Base-by-base conservation (phyloP, 768 basidiomycete genomes). In the Xerocomus potaroensis region DNA sequence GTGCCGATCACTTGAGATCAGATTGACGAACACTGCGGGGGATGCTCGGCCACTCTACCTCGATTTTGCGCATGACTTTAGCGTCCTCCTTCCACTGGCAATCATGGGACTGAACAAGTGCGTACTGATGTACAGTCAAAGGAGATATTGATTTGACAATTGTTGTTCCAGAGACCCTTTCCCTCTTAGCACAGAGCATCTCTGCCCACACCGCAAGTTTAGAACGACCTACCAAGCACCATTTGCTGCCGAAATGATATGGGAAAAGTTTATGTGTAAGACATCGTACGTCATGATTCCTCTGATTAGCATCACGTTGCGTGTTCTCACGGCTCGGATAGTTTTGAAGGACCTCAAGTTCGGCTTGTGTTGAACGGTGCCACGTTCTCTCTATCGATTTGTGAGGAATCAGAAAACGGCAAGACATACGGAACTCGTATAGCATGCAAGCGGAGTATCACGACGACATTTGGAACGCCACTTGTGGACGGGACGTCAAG, bases 1-100 rank as follows among this genome's bases (percentile, higher is more conserved):
- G n/a, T n/a, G n/a, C n/a, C n/a, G n/a, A n/a, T n/a, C n/a, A 7
- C 11, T 24, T 7, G 7, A 4, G 2, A 14, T 29, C 27, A 71
- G 70, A n/a, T 60, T 71, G 40, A 61, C 65, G 23, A 64, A 68
- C 51, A 39, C 55, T 12, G 65, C 64, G 2, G 63, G 54, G 18
- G 47, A 62, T 39, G 63, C 39, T 16, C 26, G 29, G 19, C 6
- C 18, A 16, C 56, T 71, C 24, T 66, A 69, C 57, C 64, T 74
- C 14, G 73, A 74, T 47, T 72, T 74, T 45, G 70, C 64, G 2
- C 72, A 73, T 42, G 70, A 73, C 41, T 58, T 58, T 9, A 69
- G 59, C 18, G 66, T 74, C 37, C 63, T 72, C 45, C 8, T 69
- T 18, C 61, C 65, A 16, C 49, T 74, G 44, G 64, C 72, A 10